Conservation (phyloP, 1,139 yeast genomes). For the Debaryomyces singareniensis region DNA sequence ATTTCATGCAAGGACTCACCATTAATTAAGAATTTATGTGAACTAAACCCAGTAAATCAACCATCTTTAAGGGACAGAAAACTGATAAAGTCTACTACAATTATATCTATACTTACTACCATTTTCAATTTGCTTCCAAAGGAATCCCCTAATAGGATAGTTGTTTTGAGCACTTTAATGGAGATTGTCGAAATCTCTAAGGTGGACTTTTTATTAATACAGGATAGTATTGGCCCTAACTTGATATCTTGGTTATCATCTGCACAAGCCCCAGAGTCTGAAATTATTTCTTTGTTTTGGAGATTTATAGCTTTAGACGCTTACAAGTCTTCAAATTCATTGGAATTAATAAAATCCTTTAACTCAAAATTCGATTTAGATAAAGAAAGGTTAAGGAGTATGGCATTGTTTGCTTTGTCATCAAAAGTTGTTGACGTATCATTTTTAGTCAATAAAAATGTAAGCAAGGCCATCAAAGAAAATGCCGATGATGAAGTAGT, state of each 20-base stretch:
- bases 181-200: constrained; percentile 24
- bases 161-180: constrained; percentile 28
- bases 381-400: constrained; percentile 24
- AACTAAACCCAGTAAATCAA: constrained; percentile 29
- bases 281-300: constrained; percentile 32
- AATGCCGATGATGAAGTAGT: constrained; percentile 18
- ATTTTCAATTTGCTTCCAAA: constrained; percentile 40
- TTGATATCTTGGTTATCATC: constrained; percentile 32
- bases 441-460: constrained; percentile 37
- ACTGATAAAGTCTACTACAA: constrained; percentile 37
- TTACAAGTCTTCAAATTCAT: constrained; percentile 22
- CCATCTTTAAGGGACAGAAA: constrained; percentile 44
- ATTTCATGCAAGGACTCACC: constrained; percentile 24
- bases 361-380: constrained; percentile 20
- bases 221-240: constrained; percentile 30
- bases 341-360: constrained; percentile 30
- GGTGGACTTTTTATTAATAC: constrained; percentile 29
- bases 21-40: constrained; percentile 25
- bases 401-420: constrained; percentile 32
- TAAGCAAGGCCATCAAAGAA: constrained; percentile 24
- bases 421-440: constrained; percentile 41
- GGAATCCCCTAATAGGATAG: constrained; percentile 26
- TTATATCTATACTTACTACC: constrained; percentile 37
- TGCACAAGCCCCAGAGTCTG: constrained; percentile 23
- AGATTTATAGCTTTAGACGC: constrained; percentile 31